Evolutionary conservation across 1,139 yeast genomes (phyloP).

Genomic region (Suhomyces chickasaworum): DNA sequence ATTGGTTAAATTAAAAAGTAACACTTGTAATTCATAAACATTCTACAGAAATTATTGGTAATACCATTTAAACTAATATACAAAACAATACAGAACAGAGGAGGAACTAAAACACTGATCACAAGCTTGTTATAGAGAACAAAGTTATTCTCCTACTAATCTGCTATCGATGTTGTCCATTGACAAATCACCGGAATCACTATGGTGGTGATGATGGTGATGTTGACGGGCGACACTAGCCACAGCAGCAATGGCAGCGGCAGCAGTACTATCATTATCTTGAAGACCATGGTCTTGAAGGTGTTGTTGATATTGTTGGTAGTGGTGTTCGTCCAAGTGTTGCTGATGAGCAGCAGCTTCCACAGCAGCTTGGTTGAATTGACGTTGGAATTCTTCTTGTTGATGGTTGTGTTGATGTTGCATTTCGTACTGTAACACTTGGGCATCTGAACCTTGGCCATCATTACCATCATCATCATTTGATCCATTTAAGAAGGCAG

Average conservation of each 20-base stretch:
- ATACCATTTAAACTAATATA: slow-evolving; percentile 11
- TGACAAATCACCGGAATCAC: slow-evolving; percentile 39
- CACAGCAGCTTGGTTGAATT: slow-evolving; percentile 43
- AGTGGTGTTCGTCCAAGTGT: slow-evolving; percentile 33
- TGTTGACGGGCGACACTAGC: slow-evolving; percentile 35
- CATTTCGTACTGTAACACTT: slow-evolving; percentile 27
- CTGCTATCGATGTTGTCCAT: slow-evolving; percentile 53
- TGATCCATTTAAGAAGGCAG: slow-evolving; percentile 19
- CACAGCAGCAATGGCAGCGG: slow-evolving; percentile 49
- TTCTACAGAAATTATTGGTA: not conserved
- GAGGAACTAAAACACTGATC: slow-evolving; percentile 5
- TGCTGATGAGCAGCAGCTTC: slow-evolving; percentile 34
- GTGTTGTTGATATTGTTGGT: slow-evolving; percentile 38
- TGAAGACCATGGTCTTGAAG: slow-evolving; percentile 30
- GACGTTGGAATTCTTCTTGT: slow-evolving; percentile 44
- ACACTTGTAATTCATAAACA: not conserved
- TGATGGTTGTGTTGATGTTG: slow-evolving; percentile 31
- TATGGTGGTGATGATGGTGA: slow-evolving; percentile 26
- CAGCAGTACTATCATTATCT: slow-evolving; percentile 34
- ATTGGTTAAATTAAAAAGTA: not conserved
- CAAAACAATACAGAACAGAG: slow-evolving; percentile 12
- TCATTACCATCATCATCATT: slow-evolving; percentile 15
- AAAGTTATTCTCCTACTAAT: slow-evolving; percentile 44
- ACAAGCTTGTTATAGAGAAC: not conserved
- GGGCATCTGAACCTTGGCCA: slow-evolving; percentile 19